Evolutionary conservation across 371 early-diverging fungal species (phyloP), one percentile per base, ranked within the genome.

Genomic region (Syncephalastrum monosporum): DNA sequence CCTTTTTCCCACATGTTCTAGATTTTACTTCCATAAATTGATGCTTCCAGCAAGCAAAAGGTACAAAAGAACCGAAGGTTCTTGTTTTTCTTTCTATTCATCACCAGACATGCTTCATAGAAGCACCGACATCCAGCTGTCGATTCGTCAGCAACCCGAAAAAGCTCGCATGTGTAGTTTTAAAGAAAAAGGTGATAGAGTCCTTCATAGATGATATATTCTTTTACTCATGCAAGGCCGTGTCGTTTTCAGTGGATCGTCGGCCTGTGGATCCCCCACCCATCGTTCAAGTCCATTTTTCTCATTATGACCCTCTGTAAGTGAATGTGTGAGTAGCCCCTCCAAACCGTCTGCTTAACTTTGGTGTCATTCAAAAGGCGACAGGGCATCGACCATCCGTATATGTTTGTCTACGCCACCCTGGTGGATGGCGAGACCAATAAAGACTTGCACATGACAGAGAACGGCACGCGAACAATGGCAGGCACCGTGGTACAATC

Each of bases 101-200:
- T 29, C 7, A 3, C 29, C 7, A 29, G 29, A 29, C 29, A 29
- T 29, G 29, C 29, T 29, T 29, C 29, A 29, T 29, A 29, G 29
- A 29, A 29, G 29, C 29, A 29, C 29, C 29, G 29, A 29, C 29
- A 29, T 29, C 29, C 29, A 29, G 29, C 7, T 29, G 29, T 29
- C 29, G 29, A 29, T 83, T 19, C 71, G 71, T 16, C 84, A 83
- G 54, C 79, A 81, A 47, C 84, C 84, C 1, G 47, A 56, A 49
- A 78, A 74, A 50, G 84, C 82, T 23, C 61, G 82, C 27, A 70
- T 80, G 25, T 81, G 84, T 58, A 81, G 81, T 59, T 75, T 72
- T 47, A 78, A 77, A 53, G 84, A 83, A 45, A 75, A 78, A 75
- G 82, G 78, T 71, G 55, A 10, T 19, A 24, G 16, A 25, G 8